These are phyloP conservation scores for Leccinum uliginosum DNA, from an alignment of 768 basidiomycete genomes.

Conservation along the genomic window DNA sequence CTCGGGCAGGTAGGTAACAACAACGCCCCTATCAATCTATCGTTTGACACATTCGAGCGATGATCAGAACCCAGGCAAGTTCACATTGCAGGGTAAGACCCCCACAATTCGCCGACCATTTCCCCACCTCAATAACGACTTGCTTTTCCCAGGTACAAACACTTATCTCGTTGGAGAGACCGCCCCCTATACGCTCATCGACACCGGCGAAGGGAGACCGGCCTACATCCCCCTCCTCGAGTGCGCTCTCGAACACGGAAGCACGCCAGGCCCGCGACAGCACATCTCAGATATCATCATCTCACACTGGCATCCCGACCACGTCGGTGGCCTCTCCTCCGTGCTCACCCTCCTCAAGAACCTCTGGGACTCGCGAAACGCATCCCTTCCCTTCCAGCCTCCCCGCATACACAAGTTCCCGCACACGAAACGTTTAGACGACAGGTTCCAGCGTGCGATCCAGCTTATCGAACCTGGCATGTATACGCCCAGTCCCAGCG, in stretches of 20 bases:
- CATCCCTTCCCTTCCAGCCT: slow-evolving; percentile 47
- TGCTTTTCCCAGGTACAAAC: slow-evolving; percentile 64
- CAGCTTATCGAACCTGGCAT: slow-evolving; percentile 37
- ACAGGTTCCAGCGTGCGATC: slow-evolving; percentile 34
- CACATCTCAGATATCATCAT: slow-evolving; percentile 86
- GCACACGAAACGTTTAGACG: slow-evolving; percentile 27
- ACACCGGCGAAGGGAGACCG: slow-evolving; percentile 73
- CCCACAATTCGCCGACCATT: no score
- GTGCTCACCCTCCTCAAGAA: slow-evolving; percentile 63
- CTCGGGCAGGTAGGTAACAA: slow-evolving; percentile 62
- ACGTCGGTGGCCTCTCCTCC: slow-evolving; percentile 68
- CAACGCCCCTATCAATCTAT: not conserved
- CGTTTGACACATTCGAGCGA: not conserved
- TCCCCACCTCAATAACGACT: no score
- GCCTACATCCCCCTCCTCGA: slow-evolving; percentile 67
- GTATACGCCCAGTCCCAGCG: slow-evolving; percentile 42
- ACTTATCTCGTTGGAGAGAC: slow-evolving; percentile 76
- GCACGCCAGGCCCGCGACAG: slow-evolving; percentile 1
- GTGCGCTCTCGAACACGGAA: slow-evolving; percentile 50
- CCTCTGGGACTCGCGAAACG: slow-evolving; percentile 55
- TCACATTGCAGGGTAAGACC: slow-evolving; percentile 80
- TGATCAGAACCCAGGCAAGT: slow-evolving; percentile 86
- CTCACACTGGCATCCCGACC: slow-evolving; percentile 89
- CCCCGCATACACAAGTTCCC: slow-evolving; percentile 78
- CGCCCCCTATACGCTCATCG: slow-evolving; percentile 75